A percentile compares a stretch with the other conserved stretches of the same genome.
Evolutionary conservation across 805 yeast genomes (phyloP).

Genomic region (Suhomyces xylopsoci): DNA sequence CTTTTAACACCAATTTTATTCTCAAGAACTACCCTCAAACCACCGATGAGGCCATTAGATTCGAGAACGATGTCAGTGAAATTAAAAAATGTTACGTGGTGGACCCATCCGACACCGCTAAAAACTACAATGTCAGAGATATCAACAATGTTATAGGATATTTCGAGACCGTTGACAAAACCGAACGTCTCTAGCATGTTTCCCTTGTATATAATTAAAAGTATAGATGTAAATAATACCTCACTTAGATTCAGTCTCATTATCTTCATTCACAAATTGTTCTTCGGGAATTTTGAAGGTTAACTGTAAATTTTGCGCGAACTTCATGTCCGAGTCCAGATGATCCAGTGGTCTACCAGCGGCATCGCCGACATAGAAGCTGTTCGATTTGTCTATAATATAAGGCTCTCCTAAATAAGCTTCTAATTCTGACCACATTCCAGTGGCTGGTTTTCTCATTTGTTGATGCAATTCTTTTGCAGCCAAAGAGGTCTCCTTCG

Average conservation of each 20-base stretch:
- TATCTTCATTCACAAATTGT: conserved; percentile 31
- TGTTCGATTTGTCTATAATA: conserved; percentile 38
- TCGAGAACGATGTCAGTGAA: conserved; percentile 66
- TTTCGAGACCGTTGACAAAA: conserved; percentile 63
- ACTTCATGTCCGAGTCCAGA: conserved; percentile 71
- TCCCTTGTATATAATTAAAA: background rate
- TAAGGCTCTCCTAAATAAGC: conserved; percentile 32
- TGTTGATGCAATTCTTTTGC: conserved; percentile 19
- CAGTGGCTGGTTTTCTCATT: conserved; percentile 72
- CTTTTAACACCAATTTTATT: conserved; percentile 45
- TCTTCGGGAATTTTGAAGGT: conserved; percentile 72
- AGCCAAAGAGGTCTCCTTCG: conserved; percentile 17
- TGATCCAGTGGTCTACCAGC: conserved; percentile 82
- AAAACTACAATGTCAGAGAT: conserved; percentile 22
- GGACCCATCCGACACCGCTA: conserved; percentile 14
- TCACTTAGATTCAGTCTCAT: background rate
- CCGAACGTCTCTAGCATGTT: conserved; percentile 7
- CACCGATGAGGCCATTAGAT: conserved; percentile 65
- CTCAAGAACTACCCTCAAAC: conserved; percentile 58
- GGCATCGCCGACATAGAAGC: conserved; percentile 91
- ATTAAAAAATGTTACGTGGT: conserved; percentile 39
- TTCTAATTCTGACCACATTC: conserved; percentile 66
- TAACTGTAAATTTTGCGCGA: conserved; percentile 55
- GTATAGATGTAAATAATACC: background rate
- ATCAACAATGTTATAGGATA: conserved; percentile 55